phyloP scores from a whole-genome alignment of 257 asterid species.

The Solanum microdontum region DNA sequence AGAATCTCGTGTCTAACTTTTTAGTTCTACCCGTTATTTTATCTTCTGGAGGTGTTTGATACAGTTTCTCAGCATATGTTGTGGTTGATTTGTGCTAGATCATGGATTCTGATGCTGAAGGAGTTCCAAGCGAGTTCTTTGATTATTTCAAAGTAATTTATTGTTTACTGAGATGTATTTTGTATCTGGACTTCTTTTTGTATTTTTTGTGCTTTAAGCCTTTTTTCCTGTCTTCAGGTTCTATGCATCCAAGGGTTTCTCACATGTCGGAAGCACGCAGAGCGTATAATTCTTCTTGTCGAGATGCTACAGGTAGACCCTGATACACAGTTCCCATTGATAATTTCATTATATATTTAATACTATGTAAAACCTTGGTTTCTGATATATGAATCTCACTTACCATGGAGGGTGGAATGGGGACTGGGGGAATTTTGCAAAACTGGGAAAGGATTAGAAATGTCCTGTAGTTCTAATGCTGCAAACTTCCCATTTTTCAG shows the following conservation, averaged over 20 bases:
- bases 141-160: slow-evolving; percentile 78
- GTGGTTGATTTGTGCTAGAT: slow-evolving; percentile 44
- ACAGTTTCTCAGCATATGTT: not conserved
- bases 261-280: slow-evolving; percentile 96
- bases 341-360: not conserved
- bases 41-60: not conserved
- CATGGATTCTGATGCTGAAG: slow-evolving; percentile 99
- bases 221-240: slow-evolving; percentile 21
- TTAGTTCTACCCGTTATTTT: not conserved
- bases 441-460: not conserved
- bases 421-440: not conserved
- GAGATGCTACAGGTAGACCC: slow-evolving; percentile 84
- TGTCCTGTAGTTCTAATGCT: not conserved
- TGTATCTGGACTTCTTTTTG: not conserved
- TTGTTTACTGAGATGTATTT: not conserved
- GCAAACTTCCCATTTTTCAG: not conserved
- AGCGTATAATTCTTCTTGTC: slow-evolving; percentile 90
- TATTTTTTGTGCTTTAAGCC: not conserved
- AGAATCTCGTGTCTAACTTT: not conserved
- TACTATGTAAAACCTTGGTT: not conserved
- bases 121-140: slow-evolving; percentile 95
- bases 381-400: not conserved
- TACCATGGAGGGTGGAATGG: not conserved
- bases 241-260: slow-evolving; percentile 94
- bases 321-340: not conserved